A percentile compares a stretch with the other conserved stretches of the same genome.
Conservation (phyloP, 1,284 basidiomycete genomes). For the Peniophora sp. region DNA sequence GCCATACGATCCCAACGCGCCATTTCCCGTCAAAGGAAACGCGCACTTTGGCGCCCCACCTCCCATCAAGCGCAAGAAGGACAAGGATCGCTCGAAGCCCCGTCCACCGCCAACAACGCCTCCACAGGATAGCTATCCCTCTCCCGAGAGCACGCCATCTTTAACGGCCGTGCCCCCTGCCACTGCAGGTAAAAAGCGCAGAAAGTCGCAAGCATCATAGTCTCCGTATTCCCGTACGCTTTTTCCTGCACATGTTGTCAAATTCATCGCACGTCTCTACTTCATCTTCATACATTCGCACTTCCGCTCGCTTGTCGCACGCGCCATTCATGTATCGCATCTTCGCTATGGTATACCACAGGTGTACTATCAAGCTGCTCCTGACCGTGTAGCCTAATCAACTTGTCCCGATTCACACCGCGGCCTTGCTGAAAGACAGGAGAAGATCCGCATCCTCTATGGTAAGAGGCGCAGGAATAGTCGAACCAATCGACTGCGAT, state of each 20-base stretch:
- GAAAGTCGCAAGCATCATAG: conserved; percentile 23
- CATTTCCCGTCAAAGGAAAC: not conserved
- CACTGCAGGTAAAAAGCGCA: conserved; percentile 29
- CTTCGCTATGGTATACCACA: no score
- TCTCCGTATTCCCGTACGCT: not conserved
- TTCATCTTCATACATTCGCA: conserved; percentile 6
- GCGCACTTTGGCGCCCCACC: conserved; percentile 6
- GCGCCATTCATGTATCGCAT: not conserved
- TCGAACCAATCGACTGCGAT: no score
- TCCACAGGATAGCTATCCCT: conserved; percentile 6
- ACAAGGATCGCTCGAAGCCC: not conserved
- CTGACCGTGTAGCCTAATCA: no score
- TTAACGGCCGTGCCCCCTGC: conserved; percentile 10
- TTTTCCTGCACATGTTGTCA: no score
- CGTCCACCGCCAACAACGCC: conserved; percentile 4
- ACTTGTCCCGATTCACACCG: no score
- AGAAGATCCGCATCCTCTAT: no score
- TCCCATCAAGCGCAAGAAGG: conserved; percentile 12
- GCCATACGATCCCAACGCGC: not conserved
- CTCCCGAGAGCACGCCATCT: conserved; percentile 9
- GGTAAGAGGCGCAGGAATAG: no score
- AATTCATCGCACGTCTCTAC: not conserved
- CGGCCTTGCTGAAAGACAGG: no score
- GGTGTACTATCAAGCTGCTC: no score
- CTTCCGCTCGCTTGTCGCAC: conserved; percentile 7